Conservation (phyloP, 1,139 yeast genomes). For the Hansenula sp. region DNA sequence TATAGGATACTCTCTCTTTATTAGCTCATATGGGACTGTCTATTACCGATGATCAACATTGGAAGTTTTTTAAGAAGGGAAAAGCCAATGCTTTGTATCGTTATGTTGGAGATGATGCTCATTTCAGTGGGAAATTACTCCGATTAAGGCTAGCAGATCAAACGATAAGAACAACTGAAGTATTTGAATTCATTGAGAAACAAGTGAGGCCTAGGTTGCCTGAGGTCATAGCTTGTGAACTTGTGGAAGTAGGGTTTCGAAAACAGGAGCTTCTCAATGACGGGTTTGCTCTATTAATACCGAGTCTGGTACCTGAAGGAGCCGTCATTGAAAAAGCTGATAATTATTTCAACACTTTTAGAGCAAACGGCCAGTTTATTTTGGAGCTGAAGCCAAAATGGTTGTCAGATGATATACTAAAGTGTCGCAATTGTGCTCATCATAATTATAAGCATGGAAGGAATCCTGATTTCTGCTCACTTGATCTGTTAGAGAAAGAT, state of each 20-base stretch:
- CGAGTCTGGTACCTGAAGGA: slow-evolving; percentile 8
- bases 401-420: slow-evolving; percentile 26
- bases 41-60: slow-evolving; percentile 5
- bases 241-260: slow-evolving; percentile 10
- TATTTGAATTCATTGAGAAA: slow-evolving; percentile 9
- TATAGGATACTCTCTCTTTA: no score
- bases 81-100: slow-evolving; percentile 18
- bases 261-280: slow-evolving; percentile 14
- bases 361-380: neutral
- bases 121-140: slow-evolving; percentile 8
- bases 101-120: slow-evolving; percentile 12
- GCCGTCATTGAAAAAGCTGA: slow-evolving; percentile 4
- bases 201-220: slow-evolving; percentile 2
- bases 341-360: slow-evolving; percentile 12
- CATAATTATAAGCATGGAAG: slow-evolving; percentile 22
- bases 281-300: slow-evolving; percentile 19
- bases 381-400: slow-evolving; percentile 44
- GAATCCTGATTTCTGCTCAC: slow-evolving; percentile 28
- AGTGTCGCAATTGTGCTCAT: slow-evolving; percentile 42
- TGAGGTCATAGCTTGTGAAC: slow-evolving; percentile 7
- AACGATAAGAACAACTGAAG: slow-evolving; percentile 8
- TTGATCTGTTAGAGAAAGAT: slow-evolving; percentile 24
- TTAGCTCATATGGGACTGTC: neutral
- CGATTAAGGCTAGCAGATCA: slow-evolving; percentile 15
- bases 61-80: slow-evolving; percentile 17